Conservation (phyloP, 106 monocot species). For the Triglochin maritima region DNA sequence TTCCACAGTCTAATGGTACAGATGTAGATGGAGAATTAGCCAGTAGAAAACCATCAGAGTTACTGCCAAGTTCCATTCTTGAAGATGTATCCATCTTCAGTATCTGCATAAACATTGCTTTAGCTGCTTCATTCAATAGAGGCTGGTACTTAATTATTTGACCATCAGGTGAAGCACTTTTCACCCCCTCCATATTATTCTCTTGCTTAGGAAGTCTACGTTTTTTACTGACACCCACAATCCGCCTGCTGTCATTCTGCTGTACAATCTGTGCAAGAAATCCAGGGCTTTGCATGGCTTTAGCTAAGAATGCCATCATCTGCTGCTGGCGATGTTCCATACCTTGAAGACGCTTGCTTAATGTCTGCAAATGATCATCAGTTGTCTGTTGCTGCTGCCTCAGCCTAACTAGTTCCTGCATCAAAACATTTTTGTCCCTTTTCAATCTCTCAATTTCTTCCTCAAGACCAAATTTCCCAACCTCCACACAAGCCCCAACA, state of each 20-base stretch:
- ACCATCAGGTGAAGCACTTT: slow-evolving; percentile 16
- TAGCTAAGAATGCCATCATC: slow-evolving; percentile 44
- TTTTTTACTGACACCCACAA: slow-evolving; percentile 22
- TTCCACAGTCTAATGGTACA: slow-evolving; percentile 7
- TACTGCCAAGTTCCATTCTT: slow-evolving; percentile 15
- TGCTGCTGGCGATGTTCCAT: slow-evolving; percentile 53
- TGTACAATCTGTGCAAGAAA: slow-evolving; percentile 27
- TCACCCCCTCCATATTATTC: background rate
- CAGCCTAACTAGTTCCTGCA: slow-evolving; percentile 43
- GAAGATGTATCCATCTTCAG: slow-evolving; percentile 22
- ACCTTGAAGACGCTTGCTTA: slow-evolving; percentile 24
- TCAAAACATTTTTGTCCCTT: slow-evolving; percentile 45
- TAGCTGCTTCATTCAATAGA: slow-evolving; percentile 21
- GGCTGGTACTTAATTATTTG: slow-evolving; percentile 43
- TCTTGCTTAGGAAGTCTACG: slow-evolving; percentile 23
- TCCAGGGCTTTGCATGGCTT: slow-evolving; percentile 29
- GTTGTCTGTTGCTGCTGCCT: slow-evolving; percentile 43
- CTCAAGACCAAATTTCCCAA: slow-evolving; percentile 40
- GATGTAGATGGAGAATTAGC: slow-evolving; percentile 14
- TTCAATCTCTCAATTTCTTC: slow-evolving; percentile 47
- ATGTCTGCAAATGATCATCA: slow-evolving; percentile 18
- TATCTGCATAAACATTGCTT: slow-evolving; percentile 36
- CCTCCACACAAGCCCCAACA: slow-evolving; percentile 31
- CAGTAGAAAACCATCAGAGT: slow-evolving; percentile 14
- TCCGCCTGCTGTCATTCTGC: slow-evolving; percentile 22